Base-by-base conservation (phyloP, 176 grass and related monocot genomes). In the Tillandsia fasciculata region DNA sequence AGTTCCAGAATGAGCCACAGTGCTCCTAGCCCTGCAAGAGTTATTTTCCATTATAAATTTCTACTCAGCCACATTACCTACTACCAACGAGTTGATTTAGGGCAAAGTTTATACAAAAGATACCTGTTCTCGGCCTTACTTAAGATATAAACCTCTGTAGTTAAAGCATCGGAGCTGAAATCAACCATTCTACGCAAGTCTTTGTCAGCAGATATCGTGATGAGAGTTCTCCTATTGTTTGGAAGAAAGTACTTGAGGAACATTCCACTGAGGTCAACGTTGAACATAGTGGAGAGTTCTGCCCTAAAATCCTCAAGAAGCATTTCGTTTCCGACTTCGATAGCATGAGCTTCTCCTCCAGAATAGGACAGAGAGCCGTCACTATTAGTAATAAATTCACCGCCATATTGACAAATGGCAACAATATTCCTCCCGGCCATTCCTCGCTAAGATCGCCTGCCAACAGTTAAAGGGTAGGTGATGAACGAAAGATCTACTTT, bases 161-260 rank as follows among this genome's bases (percentile, higher is more conserved):
- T 86, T n/a, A 79, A 70, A 67, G 77, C 79, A 85, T 75, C 85
- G 47, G 75, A 52, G 79, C 80, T 92, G 82, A 92, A 97, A 76
- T 97, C 89, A 77, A 97, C 82, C 93, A 97, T 97, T 67, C 93
- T 76, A 74, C 90, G 89, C 68, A 97, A 83, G 83, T 97, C 93
- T 65, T 88, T 75, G 67, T 97, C 93, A 72, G 79, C 81, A 27
- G 93, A 97, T 72, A 97, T 76, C 71, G 86, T 90, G 77, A 97
- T 97, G 49, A 92, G 81, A 2, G 89, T 92, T 57, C 81, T 76
- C 67, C 83, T 77, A 63, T 97, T 97, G 78, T 89, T 92, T 0
- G 93, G 93, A 20, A 97, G 88, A 52, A 97, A 97, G 63, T 97
- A 97, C 56, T 97, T 97, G 29, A 97, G 76, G 15, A 84, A 86